phyloP scores from a whole-genome alignment of 805 yeast species.

The Candida dajiaensis region DNA sequence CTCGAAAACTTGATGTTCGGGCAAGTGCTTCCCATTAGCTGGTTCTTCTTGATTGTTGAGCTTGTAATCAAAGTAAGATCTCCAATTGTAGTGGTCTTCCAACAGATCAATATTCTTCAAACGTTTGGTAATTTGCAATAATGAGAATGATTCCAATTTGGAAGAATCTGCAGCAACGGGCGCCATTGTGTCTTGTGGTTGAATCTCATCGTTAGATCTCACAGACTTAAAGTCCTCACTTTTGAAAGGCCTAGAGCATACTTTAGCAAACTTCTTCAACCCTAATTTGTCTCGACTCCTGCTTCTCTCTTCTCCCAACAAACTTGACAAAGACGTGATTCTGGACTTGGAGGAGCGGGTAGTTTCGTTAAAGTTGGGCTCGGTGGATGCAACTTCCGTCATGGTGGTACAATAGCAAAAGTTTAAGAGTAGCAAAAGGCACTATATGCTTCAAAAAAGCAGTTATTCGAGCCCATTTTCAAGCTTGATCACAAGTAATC shows the following conservation, averaged over 20 bases:
- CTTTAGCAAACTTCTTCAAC: constrained; percentile 14
- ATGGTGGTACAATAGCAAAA: not conserved
- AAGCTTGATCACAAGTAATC: not conserved
- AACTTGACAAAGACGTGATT: constrained; percentile 13
- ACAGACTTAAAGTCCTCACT: not conserved
- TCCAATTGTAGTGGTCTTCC: not conserved
- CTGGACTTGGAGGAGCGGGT: constrained; percentile 13
- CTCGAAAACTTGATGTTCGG: not conserved
- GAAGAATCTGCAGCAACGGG: constrained; percentile 6
- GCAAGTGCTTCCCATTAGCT: not conserved
- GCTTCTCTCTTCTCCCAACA: constrained; percentile 3
- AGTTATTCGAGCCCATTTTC: not conserved
- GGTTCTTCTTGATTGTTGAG: not conserved
- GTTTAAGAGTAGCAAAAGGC: not conserved
- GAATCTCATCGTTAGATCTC: not conserved
- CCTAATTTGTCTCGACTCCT: constrained; percentile 10
- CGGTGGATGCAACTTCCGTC: not conserved
- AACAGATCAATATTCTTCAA: not conserved
- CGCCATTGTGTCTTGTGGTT: not conserved
- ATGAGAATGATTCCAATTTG: constrained; percentile 10
- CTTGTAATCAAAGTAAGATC: not conserved
- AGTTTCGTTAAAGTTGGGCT: constrained; percentile 1
- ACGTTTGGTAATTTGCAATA: constrained; percentile 3
- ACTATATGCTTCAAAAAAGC: not conserved
- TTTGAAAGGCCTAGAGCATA: constrained; percentile 7